A percentile compares a stretch with the other conserved stretches of the same genome.
phyloP scores from a whole-genome alignment of 2,329 filamentous ascomycete species.

The Aspergillus sp. region DNA sequence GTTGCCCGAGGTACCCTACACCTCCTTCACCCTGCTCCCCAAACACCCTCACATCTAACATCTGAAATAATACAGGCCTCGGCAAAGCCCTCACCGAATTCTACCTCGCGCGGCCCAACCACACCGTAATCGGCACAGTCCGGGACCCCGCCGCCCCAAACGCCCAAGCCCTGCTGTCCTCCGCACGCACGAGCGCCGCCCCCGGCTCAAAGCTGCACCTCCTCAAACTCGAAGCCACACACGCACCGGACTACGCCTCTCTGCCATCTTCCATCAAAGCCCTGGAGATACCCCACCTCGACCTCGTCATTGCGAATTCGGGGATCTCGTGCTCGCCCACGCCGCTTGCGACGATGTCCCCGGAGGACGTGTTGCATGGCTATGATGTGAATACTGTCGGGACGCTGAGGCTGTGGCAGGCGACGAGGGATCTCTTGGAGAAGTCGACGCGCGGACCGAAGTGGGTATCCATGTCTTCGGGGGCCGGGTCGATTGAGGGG shows the following conservation, averaged over 20 bases:
- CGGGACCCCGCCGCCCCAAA: background rate
- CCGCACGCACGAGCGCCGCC: background rate
- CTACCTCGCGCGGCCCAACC: conserved; percentile 5
- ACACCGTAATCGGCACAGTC: conserved; percentile 9
- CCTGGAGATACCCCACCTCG: background rate
- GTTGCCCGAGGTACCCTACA: conserved; percentile 1
- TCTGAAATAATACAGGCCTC: background rate
- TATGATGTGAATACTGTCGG: conserved; percentile 5
- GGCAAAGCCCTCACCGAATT: conserved; percentile 1
- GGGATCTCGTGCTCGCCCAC: background rate
- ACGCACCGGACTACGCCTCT: background rate
- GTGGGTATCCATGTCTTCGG: background rate
- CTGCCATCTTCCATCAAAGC: background rate
- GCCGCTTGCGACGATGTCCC: background rate
- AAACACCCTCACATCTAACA: background rate
- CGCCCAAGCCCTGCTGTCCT: background rate
- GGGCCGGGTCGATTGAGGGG: background rate
- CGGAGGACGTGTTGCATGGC: background rate
- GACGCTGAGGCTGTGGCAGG: background rate
- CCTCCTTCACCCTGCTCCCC: background rate
- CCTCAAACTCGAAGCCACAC: background rate
- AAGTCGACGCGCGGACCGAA: background rate
- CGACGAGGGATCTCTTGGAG: background rate
- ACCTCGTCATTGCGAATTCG: conserved; percentile 1
- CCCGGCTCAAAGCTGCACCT: background rate